Evolutionary conservation across 331 rosid genomes (phyloP).

Genomic region (Saraca asoca): DNA sequence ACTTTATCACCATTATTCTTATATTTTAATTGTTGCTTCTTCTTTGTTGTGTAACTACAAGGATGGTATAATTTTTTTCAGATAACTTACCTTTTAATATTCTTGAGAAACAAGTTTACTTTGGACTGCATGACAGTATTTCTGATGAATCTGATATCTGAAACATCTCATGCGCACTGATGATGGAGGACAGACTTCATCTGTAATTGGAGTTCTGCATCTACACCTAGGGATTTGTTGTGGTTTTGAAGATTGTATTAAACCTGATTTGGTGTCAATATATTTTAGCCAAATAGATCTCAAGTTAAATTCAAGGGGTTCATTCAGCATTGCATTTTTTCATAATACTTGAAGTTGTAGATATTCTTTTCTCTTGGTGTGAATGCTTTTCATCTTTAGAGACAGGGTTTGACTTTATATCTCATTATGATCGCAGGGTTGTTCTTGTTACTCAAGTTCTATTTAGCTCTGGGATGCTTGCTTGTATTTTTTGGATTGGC

Average conservation of each 20-base stretch:
- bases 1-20: too few relatives aligned
- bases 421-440: slow-evolving; percentile 93
- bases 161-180: neutral
- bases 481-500: slow-evolving; percentile 56
- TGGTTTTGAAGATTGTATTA: slow-evolving; percentile 27
- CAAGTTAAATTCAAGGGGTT: slow-evolving; percentile 16
- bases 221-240: neutral
- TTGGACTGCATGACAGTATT: too few relatives aligned
- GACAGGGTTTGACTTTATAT: slow-evolving; percentile 69
- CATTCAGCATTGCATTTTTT: slow-evolving; percentile 11
- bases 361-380: slow-evolving; percentile 33
- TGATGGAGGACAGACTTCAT: neutral
- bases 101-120: neutral
- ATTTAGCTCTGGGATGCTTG: slow-evolving; percentile 66
- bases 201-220: slow-evolving; percentile 1
- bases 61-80: neutral
- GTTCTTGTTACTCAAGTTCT: slow-evolving; percentile 59
- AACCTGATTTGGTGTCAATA: slow-evolving; percentile 12
- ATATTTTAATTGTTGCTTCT: neutral
- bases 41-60: neutral
- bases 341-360: slow-evolving; percentile 10
- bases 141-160: neutral
- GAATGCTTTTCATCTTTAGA: slow-evolving; percentile 40
- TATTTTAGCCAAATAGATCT: slow-evolving; percentile 22
- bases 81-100: neutral